These are phyloP conservation scores for Coccomyxa subellipsoidea DNA, from an alignment of 163 green algal species.

Conservation along the genomic window DNA sequence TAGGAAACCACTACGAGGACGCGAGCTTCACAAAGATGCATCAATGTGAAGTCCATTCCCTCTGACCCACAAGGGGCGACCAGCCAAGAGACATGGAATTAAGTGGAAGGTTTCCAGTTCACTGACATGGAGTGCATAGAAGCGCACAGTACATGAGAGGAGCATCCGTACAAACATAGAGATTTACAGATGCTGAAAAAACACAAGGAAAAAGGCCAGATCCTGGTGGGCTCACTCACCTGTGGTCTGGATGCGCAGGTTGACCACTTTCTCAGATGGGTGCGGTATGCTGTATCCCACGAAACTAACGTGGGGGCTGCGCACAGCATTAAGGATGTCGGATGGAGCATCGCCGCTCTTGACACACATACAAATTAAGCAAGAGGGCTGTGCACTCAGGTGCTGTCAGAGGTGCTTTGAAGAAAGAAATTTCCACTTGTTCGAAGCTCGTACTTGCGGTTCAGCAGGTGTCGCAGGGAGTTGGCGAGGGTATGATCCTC, in stretches of 20 bases:
- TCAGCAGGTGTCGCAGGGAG: slow-evolving; percentile 75
- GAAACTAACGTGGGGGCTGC: slow-evolving; percentile 73
- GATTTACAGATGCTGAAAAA: neutral
- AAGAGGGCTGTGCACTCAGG: neutral
- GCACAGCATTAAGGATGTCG: neutral
- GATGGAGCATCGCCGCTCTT: too few relatives aligned
- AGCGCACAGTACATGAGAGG: neutral
- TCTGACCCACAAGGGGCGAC: too few relatives aligned
- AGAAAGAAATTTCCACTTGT: too few relatives aligned
- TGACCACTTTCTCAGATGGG: slow-evolving; percentile 74
- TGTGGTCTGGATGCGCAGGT: slow-evolving; percentile 84
- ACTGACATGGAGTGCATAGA: too few relatives aligned
- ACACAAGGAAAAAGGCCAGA: neutral
- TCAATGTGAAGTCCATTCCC: too few relatives aligned
- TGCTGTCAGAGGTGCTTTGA: neutral
- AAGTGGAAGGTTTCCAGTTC: too few relatives aligned
- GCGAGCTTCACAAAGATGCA: too few relatives aligned
- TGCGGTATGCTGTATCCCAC: slow-evolving; percentile 84
- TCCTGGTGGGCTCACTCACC: slow-evolving; percentile 23
- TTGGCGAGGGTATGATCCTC: slow-evolving; percentile 89
- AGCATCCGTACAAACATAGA: neutral
- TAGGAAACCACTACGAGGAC: neutral
- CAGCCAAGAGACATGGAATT: too few relatives aligned
- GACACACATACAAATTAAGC: neutral
- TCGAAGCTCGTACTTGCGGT: slow-evolving; percentile 63